phyloP scores from a whole-genome alignment of 306 rosid genomes.

The Canavalia ensiformis region DNA sequence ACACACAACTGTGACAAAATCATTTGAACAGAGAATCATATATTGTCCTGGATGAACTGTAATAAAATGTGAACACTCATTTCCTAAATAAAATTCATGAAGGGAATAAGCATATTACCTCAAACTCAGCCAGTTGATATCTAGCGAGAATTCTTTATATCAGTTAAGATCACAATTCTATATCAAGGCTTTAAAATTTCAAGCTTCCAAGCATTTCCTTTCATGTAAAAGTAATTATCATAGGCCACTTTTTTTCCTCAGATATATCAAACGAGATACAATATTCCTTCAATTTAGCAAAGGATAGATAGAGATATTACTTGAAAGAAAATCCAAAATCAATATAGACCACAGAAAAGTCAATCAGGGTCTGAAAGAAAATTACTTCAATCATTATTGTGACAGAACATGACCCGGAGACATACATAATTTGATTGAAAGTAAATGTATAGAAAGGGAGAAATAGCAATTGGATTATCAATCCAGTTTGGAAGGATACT shows the following conservation, averaged over 20 bases:
- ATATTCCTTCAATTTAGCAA: conserved; percentile 1
- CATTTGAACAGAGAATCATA: conserved; percentile 17
- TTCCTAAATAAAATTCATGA: background rate
- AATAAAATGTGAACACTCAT: conserved; percentile 10
- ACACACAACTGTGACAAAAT: conserved; percentile 81
- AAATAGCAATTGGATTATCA: conserved; percentile 30
- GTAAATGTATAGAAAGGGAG: background rate
- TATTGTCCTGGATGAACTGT: background rate
- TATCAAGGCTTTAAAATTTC: conserved; percentile 29
- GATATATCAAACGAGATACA: background rate
- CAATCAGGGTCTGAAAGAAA: conserved; percentile 11
- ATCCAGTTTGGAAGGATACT: conserved; percentile 73
- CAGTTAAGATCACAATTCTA: conserved; percentile 66
- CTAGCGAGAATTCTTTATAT: conserved; percentile 81
- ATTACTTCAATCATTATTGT: conserved; percentile 18
- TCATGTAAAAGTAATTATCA: conserved; percentile 8
- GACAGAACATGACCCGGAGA: conserved; percentile 11
- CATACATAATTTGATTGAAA: conserved; percentile 18
- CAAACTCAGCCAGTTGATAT: conserved; percentile 90
- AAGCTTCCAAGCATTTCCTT: conserved; percentile 32
- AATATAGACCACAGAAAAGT: conserved; percentile 2
- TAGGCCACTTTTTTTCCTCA: conserved; percentile 21
- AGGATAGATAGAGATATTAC: background rate
- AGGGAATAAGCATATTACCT: conserved; percentile 61
- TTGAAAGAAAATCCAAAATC: conserved; percentile 7